These are phyloP conservation scores for Penicillium sp. DNA, from an alignment of 2,329 filamentous ascomycete species.

Conservation along the genomic window DNA sequence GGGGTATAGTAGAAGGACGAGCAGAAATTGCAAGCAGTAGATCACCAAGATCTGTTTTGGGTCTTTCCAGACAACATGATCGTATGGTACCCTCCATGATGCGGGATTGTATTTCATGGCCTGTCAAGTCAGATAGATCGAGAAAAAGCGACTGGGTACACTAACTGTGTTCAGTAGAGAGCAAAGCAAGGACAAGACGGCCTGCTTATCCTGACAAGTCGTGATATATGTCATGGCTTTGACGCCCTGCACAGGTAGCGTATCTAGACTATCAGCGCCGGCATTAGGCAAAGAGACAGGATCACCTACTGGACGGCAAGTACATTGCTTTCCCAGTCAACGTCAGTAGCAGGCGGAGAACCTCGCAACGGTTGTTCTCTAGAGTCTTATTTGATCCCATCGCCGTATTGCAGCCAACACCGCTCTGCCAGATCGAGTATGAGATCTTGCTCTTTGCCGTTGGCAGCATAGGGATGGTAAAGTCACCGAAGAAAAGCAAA, in stretches of 20 bases:
- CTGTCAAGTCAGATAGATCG: conserved; percentile 41
- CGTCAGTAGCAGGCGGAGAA: conserved; percentile 77
- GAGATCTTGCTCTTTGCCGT: conserved; percentile 72
- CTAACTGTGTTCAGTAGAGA: conserved; percentile 87
- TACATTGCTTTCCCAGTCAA: conserved; percentile 92
- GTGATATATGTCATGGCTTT: conserved; percentile 83
- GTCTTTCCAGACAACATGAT: conserved; percentile 85
- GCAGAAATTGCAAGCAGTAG: conserved; percentile 84
- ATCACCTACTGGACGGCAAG: conserved; percentile 61
- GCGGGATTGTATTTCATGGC: conserved; percentile 94
- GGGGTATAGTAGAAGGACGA: conserved; percentile 78
- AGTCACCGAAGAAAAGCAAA: conserved; percentile 82
- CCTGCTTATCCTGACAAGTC: conserved; percentile 81
- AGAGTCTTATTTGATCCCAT: conserved; percentile 84
- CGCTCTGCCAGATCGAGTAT: conserved; percentile 96
- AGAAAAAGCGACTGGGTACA: neutral
- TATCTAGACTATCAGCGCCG: conserved; percentile 33
- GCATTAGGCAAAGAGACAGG: neutral
- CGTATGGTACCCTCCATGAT: conserved; percentile 89
- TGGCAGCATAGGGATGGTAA: conserved; percentile 71
- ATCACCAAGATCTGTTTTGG: conserved; percentile 85
- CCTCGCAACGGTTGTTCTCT: conserved; percentile 87
- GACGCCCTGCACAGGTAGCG: conserved; percentile 75
- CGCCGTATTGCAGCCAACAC: conserved; percentile 87
- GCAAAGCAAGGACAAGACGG: conserved; percentile 82